phyloP scores from a whole-genome alignment of 805 yeast genomes.

The Priceomyces fermenticarens region DNA sequence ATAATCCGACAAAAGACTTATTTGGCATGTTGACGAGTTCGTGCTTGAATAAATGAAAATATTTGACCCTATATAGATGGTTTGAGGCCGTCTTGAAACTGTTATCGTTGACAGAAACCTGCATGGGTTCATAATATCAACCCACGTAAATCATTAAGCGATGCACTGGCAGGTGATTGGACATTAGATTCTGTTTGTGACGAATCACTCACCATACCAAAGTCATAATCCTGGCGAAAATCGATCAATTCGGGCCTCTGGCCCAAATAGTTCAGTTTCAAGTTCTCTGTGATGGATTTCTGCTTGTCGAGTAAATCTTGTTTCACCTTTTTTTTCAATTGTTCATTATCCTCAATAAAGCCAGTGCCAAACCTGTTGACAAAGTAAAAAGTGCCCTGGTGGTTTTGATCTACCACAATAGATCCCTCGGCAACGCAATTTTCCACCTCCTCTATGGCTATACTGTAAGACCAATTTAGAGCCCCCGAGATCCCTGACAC shows the following conservation, averaged over 20 bases:
- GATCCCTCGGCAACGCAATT: conserved; percentile 55
- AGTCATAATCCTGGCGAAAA: conserved; percentile 10
- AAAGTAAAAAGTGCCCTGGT: conserved; percentile 64
- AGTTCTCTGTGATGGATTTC: conserved; percentile 11
- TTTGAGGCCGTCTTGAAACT: too few species aligned
- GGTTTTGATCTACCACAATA: conserved; percentile 64
- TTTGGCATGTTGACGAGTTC: too few species aligned
- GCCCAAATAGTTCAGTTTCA: conserved; percentile 9
- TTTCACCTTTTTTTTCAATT: conserved; percentile 8
- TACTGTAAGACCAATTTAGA: conserved; percentile 65
- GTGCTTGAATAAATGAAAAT: too few species aligned
- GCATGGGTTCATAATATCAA: conserved; percentile 7
- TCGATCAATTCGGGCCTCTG: conserved; percentile 11
- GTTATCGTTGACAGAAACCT: too few species aligned
- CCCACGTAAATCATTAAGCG: conserved; percentile 11
- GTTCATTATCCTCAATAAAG: conserved; percentile 10
- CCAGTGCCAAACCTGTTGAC: conserved; percentile 35
- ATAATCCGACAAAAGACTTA: too few species aligned
- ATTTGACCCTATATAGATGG: too few species aligned
- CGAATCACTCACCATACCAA: conserved; percentile 6
- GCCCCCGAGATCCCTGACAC: conserved; percentile 42
- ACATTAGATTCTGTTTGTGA: conserved; percentile 3
- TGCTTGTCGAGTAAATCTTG: conserved; percentile 16
- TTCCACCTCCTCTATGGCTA: conserved; percentile 63
- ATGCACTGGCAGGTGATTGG: conserved; percentile 7